phyloP scores from a whole-genome alignment of 805 yeast species.

The Spathaspora sp. region DNA sequence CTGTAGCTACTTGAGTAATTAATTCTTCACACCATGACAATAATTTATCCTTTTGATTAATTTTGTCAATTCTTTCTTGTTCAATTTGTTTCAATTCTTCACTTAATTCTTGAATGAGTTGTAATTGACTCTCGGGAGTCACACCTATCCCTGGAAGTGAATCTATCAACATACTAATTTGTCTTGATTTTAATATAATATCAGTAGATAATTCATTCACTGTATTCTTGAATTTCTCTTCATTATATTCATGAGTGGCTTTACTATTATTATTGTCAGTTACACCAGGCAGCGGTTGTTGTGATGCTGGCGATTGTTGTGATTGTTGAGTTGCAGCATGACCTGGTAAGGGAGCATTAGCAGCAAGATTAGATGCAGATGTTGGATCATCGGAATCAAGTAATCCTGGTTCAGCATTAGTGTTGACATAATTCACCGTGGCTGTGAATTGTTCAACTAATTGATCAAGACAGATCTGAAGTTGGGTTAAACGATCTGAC shows the following conservation, averaged over 20 bases:
- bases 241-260: slow-evolving; percentile 14
- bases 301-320: not conserved
- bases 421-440: slow-evolving; percentile 63
- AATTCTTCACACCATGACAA: slow-evolving; percentile 60
- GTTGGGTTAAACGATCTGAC: slow-evolving; percentile 87
- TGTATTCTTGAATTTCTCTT: slow-evolving; percentile 36
- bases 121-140: slow-evolving; percentile 68
- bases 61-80: slow-evolving; percentile 49
- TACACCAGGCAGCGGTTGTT: slow-evolving; percentile 3
- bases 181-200: slow-evolving; percentile 79
- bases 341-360: slow-evolving; percentile 50
- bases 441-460: slow-evolving; percentile 78
- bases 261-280: slow-evolving; percentile 10
- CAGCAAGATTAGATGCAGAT: slow-evolving; percentile 61
- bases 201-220: slow-evolving; percentile 80
- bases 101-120: slow-evolving; percentile 58
- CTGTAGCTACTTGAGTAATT: slow-evolving; percentile 57
- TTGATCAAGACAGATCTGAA: slow-evolving; percentile 84
- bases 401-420: slow-evolving; percentile 32
- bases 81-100: slow-evolving; percentile 61
- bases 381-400: slow-evolving; percentile 65
- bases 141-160: slow-evolving; percentile 92
- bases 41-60: slow-evolving; percentile 61
- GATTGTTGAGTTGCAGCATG: slow-evolving; percentile 12
- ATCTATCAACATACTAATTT: slow-evolving; percentile 79